phyloP scores from a whole-genome alignment of 345 rosid species.

The Leavenworthia alabamica region DNA sequence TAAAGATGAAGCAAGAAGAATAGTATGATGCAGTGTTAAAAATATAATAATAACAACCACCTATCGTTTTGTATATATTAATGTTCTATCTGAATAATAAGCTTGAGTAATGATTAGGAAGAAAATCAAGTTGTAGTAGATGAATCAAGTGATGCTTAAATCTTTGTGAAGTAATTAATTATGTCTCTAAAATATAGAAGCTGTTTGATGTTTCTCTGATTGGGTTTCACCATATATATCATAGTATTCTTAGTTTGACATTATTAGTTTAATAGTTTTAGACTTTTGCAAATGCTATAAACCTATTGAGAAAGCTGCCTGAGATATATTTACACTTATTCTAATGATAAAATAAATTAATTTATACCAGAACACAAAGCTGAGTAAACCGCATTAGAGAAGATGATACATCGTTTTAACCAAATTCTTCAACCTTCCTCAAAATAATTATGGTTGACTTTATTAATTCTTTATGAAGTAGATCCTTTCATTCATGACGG shows the following conservation, averaged over 20 bases:
- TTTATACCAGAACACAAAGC: not conserved
- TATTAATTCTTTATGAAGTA: not conserved
- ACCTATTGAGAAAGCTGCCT: not conserved
- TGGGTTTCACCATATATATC: not conserved
- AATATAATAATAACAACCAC: not conserved
- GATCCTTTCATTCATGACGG: not conserved
- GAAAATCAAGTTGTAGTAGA: conserved; percentile 11
- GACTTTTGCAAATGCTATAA: not conserved
- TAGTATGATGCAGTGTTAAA: conserved; percentile 7
- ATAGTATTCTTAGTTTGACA: not conserved
- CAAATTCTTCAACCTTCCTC: not conserved
- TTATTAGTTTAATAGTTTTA: too few relatives aligned
- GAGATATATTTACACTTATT: not conserved
- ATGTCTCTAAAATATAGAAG: not conserved
- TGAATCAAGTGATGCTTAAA: conserved; percentile 4
- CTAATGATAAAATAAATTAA: not conserved
- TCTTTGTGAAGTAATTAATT: not conserved
- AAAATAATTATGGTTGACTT: not conserved
- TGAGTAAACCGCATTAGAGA: not conserved
- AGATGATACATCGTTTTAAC: not conserved
- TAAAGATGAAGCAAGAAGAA: conserved; percentile 7
- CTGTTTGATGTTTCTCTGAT: not conserved
- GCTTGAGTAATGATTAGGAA: conserved; percentile 4
- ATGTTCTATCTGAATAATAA: conserved; percentile 21
- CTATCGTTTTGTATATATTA: conserved; percentile 3